Conservation (phyloP, 2,329 filamentous ascomycete genomes). For the Venturia asperata region DNA sequence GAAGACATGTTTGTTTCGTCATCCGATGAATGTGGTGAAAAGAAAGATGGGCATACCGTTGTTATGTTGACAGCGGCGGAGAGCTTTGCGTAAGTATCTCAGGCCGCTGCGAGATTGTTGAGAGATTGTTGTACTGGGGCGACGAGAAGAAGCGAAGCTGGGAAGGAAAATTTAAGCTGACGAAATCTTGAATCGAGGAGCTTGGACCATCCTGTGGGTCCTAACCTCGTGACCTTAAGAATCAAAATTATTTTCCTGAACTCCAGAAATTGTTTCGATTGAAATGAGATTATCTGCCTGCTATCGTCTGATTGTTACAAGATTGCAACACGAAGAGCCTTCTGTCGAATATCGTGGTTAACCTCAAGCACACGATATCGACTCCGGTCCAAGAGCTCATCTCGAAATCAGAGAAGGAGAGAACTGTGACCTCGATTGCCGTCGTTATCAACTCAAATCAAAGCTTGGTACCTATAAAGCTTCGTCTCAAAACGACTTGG, state of each 20-base stretch:
- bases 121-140: no score
- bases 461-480: background rate
- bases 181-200: background rate
- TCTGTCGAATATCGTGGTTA: background rate
- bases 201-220: background rate
- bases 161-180: background rate
- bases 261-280: background rate
- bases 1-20: constrained; percentile 75
- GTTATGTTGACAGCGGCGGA: background rate
- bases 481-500: background rate
- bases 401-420: background rate
- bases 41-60: background rate
- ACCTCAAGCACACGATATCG: background rate
- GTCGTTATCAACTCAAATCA: background rate
- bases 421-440: background rate
- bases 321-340: background rate
- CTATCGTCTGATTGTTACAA: background rate
- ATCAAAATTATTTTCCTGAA: background rate
- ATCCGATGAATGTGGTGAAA: constrained; percentile 33
- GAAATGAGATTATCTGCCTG: background rate
- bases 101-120: background rate
- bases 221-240: background rate
- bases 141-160: background rate
- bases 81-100: background rate
- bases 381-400: background rate